These are phyloP conservation scores for Metarhizium guizhouense DNA, from an alignment of 2,329 filamentous ascomycete genomes.

Conservation along the genomic window DNA sequence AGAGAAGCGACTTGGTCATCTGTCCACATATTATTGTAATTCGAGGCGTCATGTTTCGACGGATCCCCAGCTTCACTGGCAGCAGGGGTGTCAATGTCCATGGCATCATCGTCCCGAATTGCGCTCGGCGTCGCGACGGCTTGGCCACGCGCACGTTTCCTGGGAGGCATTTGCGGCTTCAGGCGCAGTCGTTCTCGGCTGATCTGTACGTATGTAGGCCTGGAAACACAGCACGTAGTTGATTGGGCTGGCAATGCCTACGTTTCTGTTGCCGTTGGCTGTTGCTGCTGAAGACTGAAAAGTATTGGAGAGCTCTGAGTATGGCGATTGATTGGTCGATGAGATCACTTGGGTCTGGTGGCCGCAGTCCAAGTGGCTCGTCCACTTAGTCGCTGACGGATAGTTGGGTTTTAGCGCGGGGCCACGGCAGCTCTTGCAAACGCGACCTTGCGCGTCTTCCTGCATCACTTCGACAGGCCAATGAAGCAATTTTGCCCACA, in stretches of 20 bases:
- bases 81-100: constrained; percentile 50
- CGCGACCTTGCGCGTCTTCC: neutral
- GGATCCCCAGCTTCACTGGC: constrained; percentile 38
- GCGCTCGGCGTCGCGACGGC: constrained; percentile 49
- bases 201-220: neutral
- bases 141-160: constrained; percentile 56
- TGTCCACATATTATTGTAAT: constrained; percentile 69
- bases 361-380: no score
- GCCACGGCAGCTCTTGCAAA: neutral
- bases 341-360: neutral
- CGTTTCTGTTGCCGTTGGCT: neutral
- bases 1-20: constrained; percentile 91
- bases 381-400: no score
- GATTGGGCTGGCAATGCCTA: neutral
- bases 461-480: neutral
- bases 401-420: neutral
- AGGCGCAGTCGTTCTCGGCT: neutral
- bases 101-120: constrained; percentile 47
- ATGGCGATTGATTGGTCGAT: neutral
- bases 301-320: neutral
- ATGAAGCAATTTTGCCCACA: neutral
- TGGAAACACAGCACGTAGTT: neutral
- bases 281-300: neutral
- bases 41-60: constrained; percentile 13
- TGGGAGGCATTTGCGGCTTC: constrained; percentile 51